Evolutionary conservation across 139 green algal genomes (phyloP), one percentile per base, ranked within the genome.

Genomic region (Chlorella sp.): DNA sequence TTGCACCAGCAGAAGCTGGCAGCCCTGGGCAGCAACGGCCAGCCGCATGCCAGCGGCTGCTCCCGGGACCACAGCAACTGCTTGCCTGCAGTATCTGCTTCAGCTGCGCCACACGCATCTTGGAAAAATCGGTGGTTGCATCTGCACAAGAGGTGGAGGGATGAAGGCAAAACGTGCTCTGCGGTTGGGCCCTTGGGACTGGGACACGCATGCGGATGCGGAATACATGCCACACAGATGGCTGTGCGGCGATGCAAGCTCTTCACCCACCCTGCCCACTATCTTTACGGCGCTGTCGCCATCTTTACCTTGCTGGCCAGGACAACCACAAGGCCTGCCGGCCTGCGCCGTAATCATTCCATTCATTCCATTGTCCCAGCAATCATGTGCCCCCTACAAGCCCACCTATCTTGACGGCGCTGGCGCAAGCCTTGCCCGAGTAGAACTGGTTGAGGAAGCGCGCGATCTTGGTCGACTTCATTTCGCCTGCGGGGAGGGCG

Each of bases 31-130:
- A n/a, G n/a, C n/a, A n/a, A n/a, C n/a, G n/a, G n/a, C n/a, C n/a
- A n/a, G n/a, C n/a, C n/a, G n/a, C n/a, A n/a, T n/a, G n/a, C n/a
- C n/a, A n/a, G n/a, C n/a, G n/a, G n/a, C n/a, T n/a, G n/a, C n/a
- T n/a, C n/a, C n/a, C n/a, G n/a, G n/a, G n/a, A n/a, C n/a, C n/a
- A n/a, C n/a, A n/a, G n/a, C n/a, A n/a, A n/a, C n/a, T n/a, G n/a
- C n/a, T n/a, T n/a, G n/a, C 51, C 51, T 86, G 44, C 51, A 97
- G 78, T 19, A 96, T 58, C 74, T 94, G 83, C 83, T 97, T 98
- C 19, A 98, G 88, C 85, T 96, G 90, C 0, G 54, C 56, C 19
- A 94, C 90, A 0, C 72, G 87, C 72, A 98, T 85, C 62, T 85
- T 88, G 46, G 32, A 82, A 24, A 96, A 86, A 78, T 98, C 92